A percentile compares a stretch with the other conserved stretches of the same genome.
phyloP scores from a whole-genome alignment of 2,329 filamentous ascomycete genomes.

The Neonectria ditissima region DNA sequence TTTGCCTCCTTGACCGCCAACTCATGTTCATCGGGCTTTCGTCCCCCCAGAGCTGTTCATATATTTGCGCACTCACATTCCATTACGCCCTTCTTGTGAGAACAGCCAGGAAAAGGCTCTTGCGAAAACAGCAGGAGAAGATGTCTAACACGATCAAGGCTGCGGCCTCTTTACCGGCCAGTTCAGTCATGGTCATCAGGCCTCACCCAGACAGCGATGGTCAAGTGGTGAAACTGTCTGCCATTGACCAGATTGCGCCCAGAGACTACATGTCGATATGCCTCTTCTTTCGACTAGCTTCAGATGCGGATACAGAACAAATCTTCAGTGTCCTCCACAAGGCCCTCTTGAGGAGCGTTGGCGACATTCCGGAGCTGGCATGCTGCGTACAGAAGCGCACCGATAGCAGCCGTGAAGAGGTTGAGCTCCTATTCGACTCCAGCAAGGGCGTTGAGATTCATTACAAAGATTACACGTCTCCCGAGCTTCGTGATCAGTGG shows the following conservation, averaged over 20 bases:
- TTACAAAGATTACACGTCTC: slow-evolving; percentile 25
- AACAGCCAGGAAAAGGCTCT: no score
- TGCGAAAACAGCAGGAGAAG: not conserved
- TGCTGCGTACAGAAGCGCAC: slow-evolving; percentile 13
- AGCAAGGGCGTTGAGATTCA: slow-evolving; percentile 13
- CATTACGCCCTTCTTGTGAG: not conserved
- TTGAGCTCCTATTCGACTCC: slow-evolving; percentile 20
- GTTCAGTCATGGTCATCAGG: not conserved
- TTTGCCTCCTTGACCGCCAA: not conserved
- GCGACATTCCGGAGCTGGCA: slow-evolving; percentile 26
- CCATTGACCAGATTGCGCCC: slow-evolving; percentile 24
- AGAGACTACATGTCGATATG: slow-evolving; percentile 26
- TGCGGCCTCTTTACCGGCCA: not conserved
- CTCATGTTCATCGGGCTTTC: not conserved
- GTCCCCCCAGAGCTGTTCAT: not conserved
- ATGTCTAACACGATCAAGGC: not conserved
- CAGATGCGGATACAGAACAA: not conserved
- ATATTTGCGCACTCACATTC: not conserved
- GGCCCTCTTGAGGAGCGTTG: slow-evolving; percentile 9
- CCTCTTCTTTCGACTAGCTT: slow-evolving; percentile 2
- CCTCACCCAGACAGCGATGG: slow-evolving; percentile 11
- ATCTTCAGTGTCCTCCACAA: not conserved
- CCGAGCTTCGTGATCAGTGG: slow-evolving; percentile 11
- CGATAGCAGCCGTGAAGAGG: slow-evolving; percentile 16
- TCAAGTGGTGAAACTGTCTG: slow-evolving; percentile 16